Evolutionary conservation across 106 monocot genomes (phyloP).

Genomic region (Phalaenopsis equestris): DNA sequence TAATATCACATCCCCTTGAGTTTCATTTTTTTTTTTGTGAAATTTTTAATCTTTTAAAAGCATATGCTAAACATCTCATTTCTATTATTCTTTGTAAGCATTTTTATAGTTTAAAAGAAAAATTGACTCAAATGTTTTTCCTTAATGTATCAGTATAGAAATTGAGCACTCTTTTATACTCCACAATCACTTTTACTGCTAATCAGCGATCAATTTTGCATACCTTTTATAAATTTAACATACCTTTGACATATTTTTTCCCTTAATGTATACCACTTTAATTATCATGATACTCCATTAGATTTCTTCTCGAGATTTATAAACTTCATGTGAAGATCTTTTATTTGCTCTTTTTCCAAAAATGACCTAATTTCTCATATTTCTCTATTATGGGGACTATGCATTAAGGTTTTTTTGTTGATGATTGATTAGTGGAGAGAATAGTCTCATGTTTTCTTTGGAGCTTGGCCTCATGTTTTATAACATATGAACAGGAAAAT

Average conservation of each 20-base stretch:
- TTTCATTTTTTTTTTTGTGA: neutral
- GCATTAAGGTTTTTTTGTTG: neutral
- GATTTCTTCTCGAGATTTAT: neutral
- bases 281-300: neutral
- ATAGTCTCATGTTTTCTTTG: neutral
- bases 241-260: neutral
- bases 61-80: neutral
- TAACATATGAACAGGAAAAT: conserved; percentile 32
- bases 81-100: neutral
- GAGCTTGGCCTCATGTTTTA: conserved; percentile 1
- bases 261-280: neutral
- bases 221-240: neutral
- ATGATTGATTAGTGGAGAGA: neutral
- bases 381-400: neutral
- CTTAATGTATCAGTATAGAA: neutral
- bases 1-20: neutral
- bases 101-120: neutral
- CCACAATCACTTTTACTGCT: neutral
- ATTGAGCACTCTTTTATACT: neutral
- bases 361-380: neutral
- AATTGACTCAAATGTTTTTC: neutral
- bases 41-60: neutral
- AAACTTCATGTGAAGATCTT: neutral
- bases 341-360: neutral
- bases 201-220: neutral